These are phyloP conservation scores for Penicillium sp. DNA, from an alignment of 2,329 filamentous ascomycete genomes.

Conservation along the genomic window DNA sequence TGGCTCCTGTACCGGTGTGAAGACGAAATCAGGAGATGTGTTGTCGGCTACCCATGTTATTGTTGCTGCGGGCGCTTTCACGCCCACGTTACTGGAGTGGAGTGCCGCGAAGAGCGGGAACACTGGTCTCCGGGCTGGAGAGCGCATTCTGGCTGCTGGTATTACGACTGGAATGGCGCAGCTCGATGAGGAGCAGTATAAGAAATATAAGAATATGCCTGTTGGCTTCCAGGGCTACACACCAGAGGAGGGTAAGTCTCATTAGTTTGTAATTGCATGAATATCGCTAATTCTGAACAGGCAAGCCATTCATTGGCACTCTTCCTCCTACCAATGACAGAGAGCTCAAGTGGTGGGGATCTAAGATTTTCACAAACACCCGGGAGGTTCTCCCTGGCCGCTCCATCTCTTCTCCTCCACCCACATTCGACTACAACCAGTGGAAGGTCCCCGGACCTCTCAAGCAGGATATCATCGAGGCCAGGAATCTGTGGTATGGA, in stretches of 20 bases:
- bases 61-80: constrained; percentile 35
- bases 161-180: constrained; percentile 51
- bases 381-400: constrained; percentile 55
- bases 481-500: constrained; percentile 61
- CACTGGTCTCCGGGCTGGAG: constrained; percentile 51
- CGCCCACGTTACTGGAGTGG: constrained; percentile 41
- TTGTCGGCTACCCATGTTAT: constrained; percentile 30
- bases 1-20: constrained; percentile 40
- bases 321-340: constrained; percentile 53
- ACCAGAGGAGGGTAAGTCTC: constrained; percentile 30
- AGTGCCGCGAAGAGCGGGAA: constrained; percentile 44
- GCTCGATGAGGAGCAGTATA: constrained; percentile 40
- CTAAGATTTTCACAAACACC: constrained; percentile 60
- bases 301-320: constrained; percentile 57
- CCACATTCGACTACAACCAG: constrained; percentile 57
- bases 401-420: constrained; percentile 58
- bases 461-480: constrained; percentile 60
- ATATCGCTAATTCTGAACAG: constrained; percentile 32
- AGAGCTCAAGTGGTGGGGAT: constrained; percentile 62
- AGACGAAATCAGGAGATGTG: constrained; percentile 23
- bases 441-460: constrained; percentile 60
- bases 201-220: constrained; percentile 43
- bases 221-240: constrained; percentile 50
- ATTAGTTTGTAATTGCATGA: not conserved
- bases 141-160: constrained; percentile 49